Base-by-base conservation (phyloP, 495 filamentous ascomycete species). In the Penicillium ucsense region DNA sequence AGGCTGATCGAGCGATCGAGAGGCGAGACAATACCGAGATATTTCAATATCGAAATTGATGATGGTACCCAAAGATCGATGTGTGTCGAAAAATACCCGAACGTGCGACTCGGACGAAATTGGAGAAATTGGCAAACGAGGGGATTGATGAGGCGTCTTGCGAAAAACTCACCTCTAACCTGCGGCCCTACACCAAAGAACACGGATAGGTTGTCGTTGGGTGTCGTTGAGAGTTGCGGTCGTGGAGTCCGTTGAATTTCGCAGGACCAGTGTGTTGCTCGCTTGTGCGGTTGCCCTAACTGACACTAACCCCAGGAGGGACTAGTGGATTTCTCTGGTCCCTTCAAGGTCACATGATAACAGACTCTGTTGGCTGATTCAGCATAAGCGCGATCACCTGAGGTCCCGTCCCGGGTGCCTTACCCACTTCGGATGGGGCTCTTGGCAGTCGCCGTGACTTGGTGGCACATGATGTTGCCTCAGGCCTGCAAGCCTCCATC, bases 121-220 rank as follows among this genome's bases (percentile, higher is more conserved):
- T 61, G 57, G 57, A 57, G 44, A 46, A 41, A 47, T 49, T 37
- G 50, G 40, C 20, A 20, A 46, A 43, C 20, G 54, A 45, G 46
- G 47, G 50, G 49, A 49, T 39, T 42, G 38, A 37, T 47, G 48
- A 50, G 44, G 54, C 50, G 39, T 38, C 35, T 48, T 46, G 50
- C 42, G 42, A 38, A 46, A 49, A 62, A 69, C 70, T 71, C 63
- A 73, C 70, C 70, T 71, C 68, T 68, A 65, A 60, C 58, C 57
- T 68, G 65, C 61, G 66, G 67, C 67, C 68, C 67, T 73, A 71
- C 70, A 72, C 70, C 70, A 67, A 57, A 59, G 39, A 68, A 66
- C 68, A 64, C 68, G 63, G 58, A 64, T 64, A 60, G 59, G 62
- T 62, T 62, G 67, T 69, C 64, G 67, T 59, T 67, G 60, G 66